These are phyloP conservation scores for Pythium oligandrum DNA, from an alignment of 352 stramenopile species.

Conservation along the genomic window DNA sequence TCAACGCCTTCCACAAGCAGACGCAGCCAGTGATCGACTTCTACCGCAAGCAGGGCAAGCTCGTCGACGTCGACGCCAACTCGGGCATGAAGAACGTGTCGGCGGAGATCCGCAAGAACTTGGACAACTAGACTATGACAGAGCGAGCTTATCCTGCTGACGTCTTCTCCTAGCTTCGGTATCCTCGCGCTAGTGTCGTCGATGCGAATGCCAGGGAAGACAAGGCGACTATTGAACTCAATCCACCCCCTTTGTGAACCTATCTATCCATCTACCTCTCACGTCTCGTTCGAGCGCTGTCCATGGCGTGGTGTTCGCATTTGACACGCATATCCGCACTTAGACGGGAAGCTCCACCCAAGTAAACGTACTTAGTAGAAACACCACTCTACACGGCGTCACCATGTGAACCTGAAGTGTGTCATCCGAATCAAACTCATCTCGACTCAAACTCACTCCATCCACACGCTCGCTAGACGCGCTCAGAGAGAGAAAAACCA, in stretches of 20 bases:
- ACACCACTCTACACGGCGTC: not conserved
- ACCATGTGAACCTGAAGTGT: constrained; percentile 1
- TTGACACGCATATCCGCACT: not conserved
- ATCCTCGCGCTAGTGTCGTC: too few relatives aligned
- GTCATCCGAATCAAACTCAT: constrained; percentile 9
- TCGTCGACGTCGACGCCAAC: constrained; percentile 89
- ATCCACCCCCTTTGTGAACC: not conserved
- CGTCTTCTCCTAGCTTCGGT: too few relatives aligned
- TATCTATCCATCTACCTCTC: not conserved
- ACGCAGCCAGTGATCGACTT: constrained; percentile 95
- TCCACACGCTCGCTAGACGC: too few relatives aligned
- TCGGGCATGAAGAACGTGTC: constrained; percentile 81
- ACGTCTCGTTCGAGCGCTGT: too few relatives aligned
- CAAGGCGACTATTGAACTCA: too few relatives aligned
- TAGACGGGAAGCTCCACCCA: not conserved
- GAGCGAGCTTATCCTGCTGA: not conserved
- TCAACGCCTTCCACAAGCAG: constrained; percentile 95
- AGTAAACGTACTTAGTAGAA: constrained; percentile 6
- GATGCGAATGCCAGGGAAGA: too few relatives aligned
- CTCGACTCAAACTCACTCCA: too few relatives aligned
- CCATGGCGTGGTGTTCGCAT: not conserved
- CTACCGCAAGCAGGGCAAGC: constrained; percentile 82
- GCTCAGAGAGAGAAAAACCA: constrained; percentile 5
- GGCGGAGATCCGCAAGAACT: constrained; percentile 72
- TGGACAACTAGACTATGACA: constrained; percentile 30